Evolutionary conservation across 352 stramenopile genomes (phyloP).

Genomic region (Blastocystis hominis): DNA sequence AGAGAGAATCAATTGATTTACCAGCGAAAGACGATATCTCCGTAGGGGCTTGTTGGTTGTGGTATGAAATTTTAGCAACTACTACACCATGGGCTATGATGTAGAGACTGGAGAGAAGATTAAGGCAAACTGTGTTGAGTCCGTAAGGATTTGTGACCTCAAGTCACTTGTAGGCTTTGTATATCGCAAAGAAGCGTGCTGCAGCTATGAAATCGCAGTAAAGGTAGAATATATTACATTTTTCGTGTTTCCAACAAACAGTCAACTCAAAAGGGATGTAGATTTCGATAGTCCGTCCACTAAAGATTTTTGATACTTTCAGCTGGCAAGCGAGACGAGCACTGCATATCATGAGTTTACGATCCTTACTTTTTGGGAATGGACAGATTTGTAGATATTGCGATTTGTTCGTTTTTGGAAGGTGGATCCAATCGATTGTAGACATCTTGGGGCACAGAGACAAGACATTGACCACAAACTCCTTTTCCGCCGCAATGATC

Average conservation of each 20-base stretch:
- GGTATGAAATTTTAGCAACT: slow-evolving; percentile 19
- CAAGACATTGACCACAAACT: slow-evolving; percentile 29
- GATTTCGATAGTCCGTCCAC: slow-evolving; percentile 16
- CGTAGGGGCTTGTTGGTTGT: not conserved
- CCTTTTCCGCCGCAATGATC: slow-evolving; percentile 43
- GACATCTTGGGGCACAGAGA: slow-evolving; percentile 18
- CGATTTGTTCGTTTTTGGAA: not conserved
- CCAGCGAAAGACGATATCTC: slow-evolving; percentile 27
- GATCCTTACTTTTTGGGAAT: not conserved
- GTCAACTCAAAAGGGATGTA: slow-evolving; percentile 49
- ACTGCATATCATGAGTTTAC: not conserved
- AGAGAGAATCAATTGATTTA: slow-evolving; percentile 47
- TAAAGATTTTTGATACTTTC: not conserved
- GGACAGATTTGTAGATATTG: not conserved
- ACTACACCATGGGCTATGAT: slow-evolving; percentile 52
- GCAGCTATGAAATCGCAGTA: not conserved
- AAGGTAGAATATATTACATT: slow-evolving; percentile 4
- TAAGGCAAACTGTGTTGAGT: slow-evolving; percentile 47
- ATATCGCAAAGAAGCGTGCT: slow-evolving; percentile 56
- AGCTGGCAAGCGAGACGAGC: slow-evolving; percentile 8
- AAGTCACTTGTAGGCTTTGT: slow-evolving; percentile 27
- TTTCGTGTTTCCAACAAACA: not conserved
- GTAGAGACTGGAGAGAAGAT: slow-evolving; percentile 51
- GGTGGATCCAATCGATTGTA: not conserved
- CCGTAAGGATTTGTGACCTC: not conserved